These are phyloP conservation scores for Passiflora organensis DNA, from an alignment of 345 rosid genomes.

Conservation along the genomic window DNA sequence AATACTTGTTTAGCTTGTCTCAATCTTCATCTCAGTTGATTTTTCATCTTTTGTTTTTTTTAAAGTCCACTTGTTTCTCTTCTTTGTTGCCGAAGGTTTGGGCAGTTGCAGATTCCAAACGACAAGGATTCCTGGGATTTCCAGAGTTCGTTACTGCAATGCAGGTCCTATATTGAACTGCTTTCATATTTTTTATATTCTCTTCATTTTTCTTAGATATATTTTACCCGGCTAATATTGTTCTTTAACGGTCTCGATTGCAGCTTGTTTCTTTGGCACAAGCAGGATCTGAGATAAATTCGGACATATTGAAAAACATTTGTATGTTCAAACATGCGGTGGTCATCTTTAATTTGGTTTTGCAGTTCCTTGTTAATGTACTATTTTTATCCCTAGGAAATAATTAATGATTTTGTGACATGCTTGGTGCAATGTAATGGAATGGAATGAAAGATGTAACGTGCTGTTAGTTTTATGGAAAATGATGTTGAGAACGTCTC, in stretches of 20 bases:
- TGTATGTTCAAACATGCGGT: conserved; percentile 29
- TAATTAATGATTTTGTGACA: too few species aligned
- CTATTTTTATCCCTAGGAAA: too few species aligned
- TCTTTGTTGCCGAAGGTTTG: conserved; percentile 46
- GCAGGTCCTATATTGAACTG: conserved; percentile 46
- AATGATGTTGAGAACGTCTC: too few species aligned
- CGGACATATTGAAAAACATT: conserved; percentile 44
- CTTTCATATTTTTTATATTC: not conserved
- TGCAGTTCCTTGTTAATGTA: too few species aligned
- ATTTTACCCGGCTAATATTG: not conserved
- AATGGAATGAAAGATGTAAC: too few species aligned
- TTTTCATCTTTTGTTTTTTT: not conserved
- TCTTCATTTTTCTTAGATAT: too few species aligned
- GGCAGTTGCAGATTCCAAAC: conserved; percentile 80
- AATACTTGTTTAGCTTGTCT: too few species aligned
- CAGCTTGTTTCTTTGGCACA: conserved; percentile 83
- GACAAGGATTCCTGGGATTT: conserved; percentile 78
- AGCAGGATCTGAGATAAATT: conserved; percentile 59
- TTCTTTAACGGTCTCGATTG: not conserved
- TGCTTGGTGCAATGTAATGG: too few species aligned
- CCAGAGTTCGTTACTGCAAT: conserved; percentile 66
- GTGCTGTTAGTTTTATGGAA: too few species aligned
- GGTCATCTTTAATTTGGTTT: not conserved
- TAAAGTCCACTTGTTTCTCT: too few species aligned
- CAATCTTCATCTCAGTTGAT: too few species aligned